A percentile compares a stretch with the other conserved stretches of the same genome.
phyloP scores from a whole-genome alignment of 2,329 filamentous ascomycete species.

The Akanthomyces dipterigenus region DNA sequence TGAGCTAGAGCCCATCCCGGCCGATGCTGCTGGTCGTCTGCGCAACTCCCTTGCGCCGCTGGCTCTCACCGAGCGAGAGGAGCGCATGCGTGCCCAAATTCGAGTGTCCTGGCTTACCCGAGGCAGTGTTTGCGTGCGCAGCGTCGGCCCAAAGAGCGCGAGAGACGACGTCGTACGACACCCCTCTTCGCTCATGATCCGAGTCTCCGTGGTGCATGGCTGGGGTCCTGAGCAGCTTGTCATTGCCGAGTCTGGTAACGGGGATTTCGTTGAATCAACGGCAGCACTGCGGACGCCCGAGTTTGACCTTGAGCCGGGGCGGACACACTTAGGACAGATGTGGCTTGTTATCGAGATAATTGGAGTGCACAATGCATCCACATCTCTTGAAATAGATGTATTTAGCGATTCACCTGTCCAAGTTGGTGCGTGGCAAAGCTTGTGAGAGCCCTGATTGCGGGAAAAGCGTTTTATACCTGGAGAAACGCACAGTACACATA shows the following conservation, averaged over 20 bases:
- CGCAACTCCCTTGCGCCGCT: constrained; percentile 51
- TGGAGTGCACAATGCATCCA: constrained; percentile 40
- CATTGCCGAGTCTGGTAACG: constrained; percentile 61
- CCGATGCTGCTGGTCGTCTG: constrained; percentile 70
- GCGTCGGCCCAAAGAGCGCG: constrained; percentile 21
- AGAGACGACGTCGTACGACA: constrained; percentile 14
- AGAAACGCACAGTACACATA: neutral
- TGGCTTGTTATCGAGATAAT: constrained; percentile 81
- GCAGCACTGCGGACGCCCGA: constrained; percentile 63
- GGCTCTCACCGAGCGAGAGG: constrained; percentile 39
- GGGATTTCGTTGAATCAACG: constrained; percentile 64
- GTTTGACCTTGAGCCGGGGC: constrained; percentile 65
- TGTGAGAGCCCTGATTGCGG: neutral
- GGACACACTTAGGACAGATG: constrained; percentile 48
- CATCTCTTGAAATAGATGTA: constrained; percentile 46
- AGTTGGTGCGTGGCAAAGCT: constrained; percentile 36
- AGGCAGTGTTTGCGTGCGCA: constrained; percentile 33
- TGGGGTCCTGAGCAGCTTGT: constrained; percentile 61
- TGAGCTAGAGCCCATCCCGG: constrained; percentile 52
- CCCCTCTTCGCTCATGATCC: constrained; percentile 50
- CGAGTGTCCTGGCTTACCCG: constrained; percentile 47
- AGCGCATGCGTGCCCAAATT: constrained; percentile 34
- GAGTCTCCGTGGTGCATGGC: constrained; percentile 66
- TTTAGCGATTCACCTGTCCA: constrained; percentile 42
- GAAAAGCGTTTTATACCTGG: too few species aligned